Percentiles rank a stretch among this genome's conserved stretches.
phyloP scores from a whole-genome alignment of 176 grass and related monocot genomes.

The Paspalum vaginatum region DNA sequence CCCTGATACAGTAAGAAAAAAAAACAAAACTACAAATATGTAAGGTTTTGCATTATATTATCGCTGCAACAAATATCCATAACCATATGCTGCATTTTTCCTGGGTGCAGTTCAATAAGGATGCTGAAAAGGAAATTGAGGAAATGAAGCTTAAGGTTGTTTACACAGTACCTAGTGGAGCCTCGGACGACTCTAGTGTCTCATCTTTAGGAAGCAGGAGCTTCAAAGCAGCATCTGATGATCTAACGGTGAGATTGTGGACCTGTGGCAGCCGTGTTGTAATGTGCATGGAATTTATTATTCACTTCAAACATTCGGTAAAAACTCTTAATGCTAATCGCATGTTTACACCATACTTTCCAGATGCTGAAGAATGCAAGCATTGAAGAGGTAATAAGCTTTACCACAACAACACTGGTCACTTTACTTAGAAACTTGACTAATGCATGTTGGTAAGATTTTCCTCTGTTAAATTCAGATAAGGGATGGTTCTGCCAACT shows the following conservation, averaged over 20 bases:
- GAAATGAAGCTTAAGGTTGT: slow-evolving; percentile 95
- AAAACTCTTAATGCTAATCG: slow-evolving; percentile 30
- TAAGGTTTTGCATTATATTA: slow-evolving; percentile 12
- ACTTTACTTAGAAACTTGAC: slow-evolving; percentile 9
- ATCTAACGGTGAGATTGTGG: slow-evolving; percentile 61
- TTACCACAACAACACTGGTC: slow-evolving; percentile 4
- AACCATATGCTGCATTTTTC: slow-evolving; percentile 8
- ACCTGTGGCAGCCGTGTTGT: not conserved
- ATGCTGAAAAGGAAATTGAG: slow-evolving; percentile 78
- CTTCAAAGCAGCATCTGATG: slow-evolving; percentile 51
- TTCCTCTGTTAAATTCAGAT: slow-evolving; percentile 27
- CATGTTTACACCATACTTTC: slow-evolving; percentile 41
- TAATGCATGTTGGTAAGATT: not conserved
- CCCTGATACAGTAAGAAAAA: slow-evolving; percentile 67
- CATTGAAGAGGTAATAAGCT: slow-evolving; percentile 66
- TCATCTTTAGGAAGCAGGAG: slow-evolving; percentile 54
- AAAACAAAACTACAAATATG: slow-evolving; percentile 19
- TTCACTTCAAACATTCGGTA: not conserved
- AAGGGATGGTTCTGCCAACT: slow-evolving; percentile 6
- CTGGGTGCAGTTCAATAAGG: slow-evolving; percentile 91
- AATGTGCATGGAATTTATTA: slow-evolving; percentile 2
- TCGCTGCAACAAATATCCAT: slow-evolving; percentile 4
- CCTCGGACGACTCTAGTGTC: slow-evolving; percentile 62
- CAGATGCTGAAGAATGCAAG: slow-evolving; percentile 89
- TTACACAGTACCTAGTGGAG: slow-evolving; percentile 57